Percentiles rank a stretch among this genome's conserved stretches.
Conservation (phyloP, 2,329 filamentous ascomycete genomes). For the Capronia coronata region DNA sequence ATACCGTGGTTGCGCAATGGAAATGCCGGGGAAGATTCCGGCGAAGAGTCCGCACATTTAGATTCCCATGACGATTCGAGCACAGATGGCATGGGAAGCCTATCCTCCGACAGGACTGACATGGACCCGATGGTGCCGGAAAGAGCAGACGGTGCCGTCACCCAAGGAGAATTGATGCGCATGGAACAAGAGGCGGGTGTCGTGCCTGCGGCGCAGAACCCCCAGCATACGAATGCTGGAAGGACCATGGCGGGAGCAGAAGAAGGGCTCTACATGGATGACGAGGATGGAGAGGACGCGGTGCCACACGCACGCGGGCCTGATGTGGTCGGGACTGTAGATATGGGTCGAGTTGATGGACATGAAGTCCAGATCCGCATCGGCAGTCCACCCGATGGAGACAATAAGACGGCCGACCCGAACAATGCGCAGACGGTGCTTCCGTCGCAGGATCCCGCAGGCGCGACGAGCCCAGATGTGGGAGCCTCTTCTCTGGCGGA, state of each 20-base stretch:
- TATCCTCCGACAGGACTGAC: conserved; percentile 1
- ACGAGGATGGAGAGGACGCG: conserved; percentile 50
- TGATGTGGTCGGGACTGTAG: conserved; percentile 73
- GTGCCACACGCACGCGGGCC: conserved; percentile 75
- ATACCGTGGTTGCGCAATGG: conserved; percentile 72
- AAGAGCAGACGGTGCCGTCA: conserved; percentile 52
- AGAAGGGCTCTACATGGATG: conserved; percentile 35
- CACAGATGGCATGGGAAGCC: conserved; percentile 19
- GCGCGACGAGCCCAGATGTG: not conserved
- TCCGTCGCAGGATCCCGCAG: conserved; percentile 8
- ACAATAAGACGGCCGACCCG: conserved; percentile 13
- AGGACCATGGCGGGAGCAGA: conserved; percentile 30
- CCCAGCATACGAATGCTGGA: conserved; percentile 32
- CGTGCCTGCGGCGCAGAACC: conserved; percentile 55
- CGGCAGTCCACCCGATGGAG: conserved; percentile 18
- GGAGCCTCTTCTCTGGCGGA: conserved; percentile 4
- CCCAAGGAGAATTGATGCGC: conserved; percentile 76
- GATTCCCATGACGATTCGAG: conserved; percentile 14
- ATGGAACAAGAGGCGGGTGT: conserved; percentile 79
- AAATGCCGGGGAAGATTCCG: conserved; percentile 29
- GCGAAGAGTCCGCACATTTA: conserved; percentile 16
- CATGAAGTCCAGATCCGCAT: conserved; percentile 41
- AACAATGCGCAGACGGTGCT: conserved; percentile 23
- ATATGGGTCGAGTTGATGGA: conserved; percentile 70
- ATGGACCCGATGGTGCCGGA: conserved; percentile 29